Percentiles rank a stretch among this genome's conserved stretches.
Evolutionary conservation across 805 yeast species (phyloP).

Genomic region (Candida montana): DNA sequence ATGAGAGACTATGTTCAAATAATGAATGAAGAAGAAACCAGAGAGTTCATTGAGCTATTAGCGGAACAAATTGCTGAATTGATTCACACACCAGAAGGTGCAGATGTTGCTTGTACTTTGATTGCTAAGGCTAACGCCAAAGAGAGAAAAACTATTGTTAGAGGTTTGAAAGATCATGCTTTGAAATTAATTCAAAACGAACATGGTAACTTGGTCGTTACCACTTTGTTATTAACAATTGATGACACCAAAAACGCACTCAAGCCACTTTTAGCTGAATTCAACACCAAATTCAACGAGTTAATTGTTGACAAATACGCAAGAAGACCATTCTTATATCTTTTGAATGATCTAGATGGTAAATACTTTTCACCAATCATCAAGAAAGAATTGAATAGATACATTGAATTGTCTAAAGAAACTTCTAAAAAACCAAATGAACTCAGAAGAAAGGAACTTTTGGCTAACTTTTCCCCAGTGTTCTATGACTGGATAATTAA

Average conservation of each 20-base stretch:
- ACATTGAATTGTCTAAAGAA: constrained; percentile 53
- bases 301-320: constrained; percentile 68
- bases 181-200: constrained; percentile 74
- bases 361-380: constrained; percentile 75
- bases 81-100: constrained; percentile 92
- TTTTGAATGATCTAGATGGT: constrained; percentile 72
- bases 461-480: constrained; percentile 58
- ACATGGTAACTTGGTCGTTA: constrained; percentile 77
- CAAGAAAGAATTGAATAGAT: constrained; percentile 53
- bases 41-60: constrained; percentile 77
- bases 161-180: constrained; percentile 70
- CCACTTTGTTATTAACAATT: constrained; percentile 73
- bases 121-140: constrained; percentile 84
- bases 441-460: constrained; percentile 67
- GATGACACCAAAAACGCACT: constrained; percentile 86
- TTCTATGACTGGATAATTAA: constrained; percentile 52
- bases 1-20: constrained; percentile 83
- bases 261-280: constrained; percentile 65
- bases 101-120: constrained; percentile 81
- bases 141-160: constrained; percentile 79
- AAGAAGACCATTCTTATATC: constrained; percentile 82
- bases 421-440: constrained; percentile 85
- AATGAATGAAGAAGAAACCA: constrained; percentile 61
- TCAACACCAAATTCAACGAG: constrained; percentile 45
- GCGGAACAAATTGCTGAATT: constrained; percentile 89